Evolutionary conservation across 441 rosid species (phyloP), one percentile per base, ranked within the genome.

Genomic region (Aleurites moluccanus): DNA sequence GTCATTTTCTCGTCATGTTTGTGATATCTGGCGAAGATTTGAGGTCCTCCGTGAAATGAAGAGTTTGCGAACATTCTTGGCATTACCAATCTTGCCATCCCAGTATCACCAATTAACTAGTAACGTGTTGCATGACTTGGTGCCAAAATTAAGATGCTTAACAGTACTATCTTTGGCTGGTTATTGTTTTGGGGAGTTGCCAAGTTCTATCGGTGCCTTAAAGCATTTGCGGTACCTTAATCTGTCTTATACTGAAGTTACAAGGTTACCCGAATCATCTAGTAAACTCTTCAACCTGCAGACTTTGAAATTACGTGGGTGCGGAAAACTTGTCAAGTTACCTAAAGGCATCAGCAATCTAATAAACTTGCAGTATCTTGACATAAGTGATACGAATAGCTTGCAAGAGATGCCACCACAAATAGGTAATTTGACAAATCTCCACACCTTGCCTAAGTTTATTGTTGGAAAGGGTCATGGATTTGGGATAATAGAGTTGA

Each of bases 201-300:
- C 86, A 0, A 21, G 70, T 42, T 76, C 67, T 18, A 79, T 83
- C 57, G 77, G 74, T 9, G 10, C 27, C 11, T 44, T 83, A 33
- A 78, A 69, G 69, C 82, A 78, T 67, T 28, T 83, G 23, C 60
- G 82, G 23, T 76, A 68, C 53, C 73, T 83, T 42, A 64, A 80
- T n/a, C 68, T 80, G 21, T 75, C 80, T 8, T 45, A 11, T 45
- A 76, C 79, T n/a, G 47, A 52, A 2, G 74, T 83, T 25, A 25
- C 62, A 23, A 11, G 1, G 30, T 57, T 57, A 25, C 62, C 62
- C 3, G 62, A 57, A 25, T 57, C 62, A 23, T 57, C 33, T 23
- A 10, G 62, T 23, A 25, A 25, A 28, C 62, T 57, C 62, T 11
- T 57, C 62, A 57, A 25, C 62, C 30, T 57, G 27, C 62, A 57